Evolutionary conservation across 1,284 basidiomycete species (phyloP), one percentile per base, ranked within the genome.

Genomic region (Uromyces viciae-fabae): DNA sequence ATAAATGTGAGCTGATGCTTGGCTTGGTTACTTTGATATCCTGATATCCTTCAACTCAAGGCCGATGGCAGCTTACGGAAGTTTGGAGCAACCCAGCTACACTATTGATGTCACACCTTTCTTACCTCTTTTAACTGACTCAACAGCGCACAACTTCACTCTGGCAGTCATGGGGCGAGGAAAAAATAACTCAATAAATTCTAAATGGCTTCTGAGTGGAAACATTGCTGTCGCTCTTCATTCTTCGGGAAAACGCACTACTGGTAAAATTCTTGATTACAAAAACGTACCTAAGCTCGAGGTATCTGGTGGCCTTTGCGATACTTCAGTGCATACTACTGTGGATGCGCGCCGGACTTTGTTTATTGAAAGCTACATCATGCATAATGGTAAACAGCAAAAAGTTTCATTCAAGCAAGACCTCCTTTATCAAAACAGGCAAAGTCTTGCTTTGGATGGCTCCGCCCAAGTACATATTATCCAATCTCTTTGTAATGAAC

Each of bases 91-190:
- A 49, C 92, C 93, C 0, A 92, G 90, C 1, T 93, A 94, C 86
- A 90, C 90, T 84, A 84, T 93, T 58, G 93, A 94, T 85, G 86
- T 93, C 73, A 93, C 92, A 19, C 92, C 92, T 0, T 94, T 93
- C 85, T 88, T 92, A 0, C 92, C 91, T 7, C 83, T 90, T 25
- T 88, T 94, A 46, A 88, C 91, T 0, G 92, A 93, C 83, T 91
- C 91, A 0, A 85, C 88, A 38, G 87, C 90, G n/a, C 92, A 94
- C 85, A 90, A 86, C 49, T 89, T 93, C 83, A 89, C 90, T 62
- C 87, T 94, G 33, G 90, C 92, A 82, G 91, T 94, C 40, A 90
- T 89, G 22, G 92, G 92, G 0, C 91, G 91, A 5, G 92, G 93
- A 84, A 89, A 54, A 31, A 81, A 92, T 83, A 90, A 90, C 82